Conservation (phyloP, 169 alveolate genomes). For the Ichthyophthirius multifiliis region DNA sequence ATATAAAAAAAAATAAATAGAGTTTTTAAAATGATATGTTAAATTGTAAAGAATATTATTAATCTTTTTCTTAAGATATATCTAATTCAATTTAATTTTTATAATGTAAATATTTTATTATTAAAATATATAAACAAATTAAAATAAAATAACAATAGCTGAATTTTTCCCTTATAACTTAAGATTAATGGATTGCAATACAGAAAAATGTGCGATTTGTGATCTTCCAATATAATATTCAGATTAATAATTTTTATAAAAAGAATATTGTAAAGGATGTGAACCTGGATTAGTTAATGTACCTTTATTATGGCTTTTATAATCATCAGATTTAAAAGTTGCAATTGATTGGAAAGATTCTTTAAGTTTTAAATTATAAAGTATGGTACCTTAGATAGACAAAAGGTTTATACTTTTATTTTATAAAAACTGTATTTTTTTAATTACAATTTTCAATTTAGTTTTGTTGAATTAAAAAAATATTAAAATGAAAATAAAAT, state of each 20-base stretch:
- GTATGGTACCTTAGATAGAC: not conserved
- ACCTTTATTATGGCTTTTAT: not conserved
- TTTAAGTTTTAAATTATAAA: not conserved
- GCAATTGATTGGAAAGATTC: slow-evolving; percentile 6
- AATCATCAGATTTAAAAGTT: not conserved
- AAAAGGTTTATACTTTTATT: not conserved
- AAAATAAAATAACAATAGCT: not conserved
- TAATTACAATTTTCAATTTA: not conserved
- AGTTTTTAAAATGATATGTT: no score
- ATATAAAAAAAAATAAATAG: no score
- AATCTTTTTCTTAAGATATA: not conserved
- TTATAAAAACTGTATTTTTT: not conserved
- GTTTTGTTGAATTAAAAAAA: not conserved
- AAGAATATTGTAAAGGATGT: not conserved
- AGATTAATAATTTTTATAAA: not conserved
- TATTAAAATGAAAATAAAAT: not conserved
- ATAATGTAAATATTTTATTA: not conserved
- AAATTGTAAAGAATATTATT: not conserved
- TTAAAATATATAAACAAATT: not conserved
- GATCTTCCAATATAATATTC: not conserved
- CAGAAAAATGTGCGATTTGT: not conserved
- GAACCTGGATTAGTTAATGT: not conserved
- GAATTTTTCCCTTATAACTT: not conserved
- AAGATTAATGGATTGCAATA: not conserved
- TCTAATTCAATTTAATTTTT: not conserved